These are phyloP conservation scores for Mucor indicus DNA, from an alignment of 371 early-diverging fungal genomes.

Conservation along the genomic window DNA sequence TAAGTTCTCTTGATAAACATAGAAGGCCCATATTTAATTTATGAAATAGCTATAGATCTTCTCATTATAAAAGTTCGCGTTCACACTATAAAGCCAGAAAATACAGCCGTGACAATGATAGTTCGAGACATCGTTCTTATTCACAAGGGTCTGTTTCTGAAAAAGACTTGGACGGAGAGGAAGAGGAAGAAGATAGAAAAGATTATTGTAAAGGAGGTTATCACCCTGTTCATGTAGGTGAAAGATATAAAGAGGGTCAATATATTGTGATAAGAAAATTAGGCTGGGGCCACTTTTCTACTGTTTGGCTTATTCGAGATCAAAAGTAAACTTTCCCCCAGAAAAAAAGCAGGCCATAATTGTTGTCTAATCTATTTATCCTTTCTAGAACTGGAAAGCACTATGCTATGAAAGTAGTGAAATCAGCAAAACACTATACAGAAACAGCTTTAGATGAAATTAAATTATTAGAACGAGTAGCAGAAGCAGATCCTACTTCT, in stretches of 20 bases:
- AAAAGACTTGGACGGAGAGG: constrained; percentile 9
- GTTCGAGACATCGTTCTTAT: constrained; percentile 8
- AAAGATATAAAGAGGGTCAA: constrained; percentile 73
- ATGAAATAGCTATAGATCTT: background rate
- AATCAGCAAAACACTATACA: constrained; percentile 92
- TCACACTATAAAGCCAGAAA: constrained; percentile 2
- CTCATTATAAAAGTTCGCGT: constrained; percentile 1
- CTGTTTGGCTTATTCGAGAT: constrained; percentile 95
- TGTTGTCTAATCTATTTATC: background rate
- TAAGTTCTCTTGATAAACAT: constrained; percentile 2
- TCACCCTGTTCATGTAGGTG: constrained; percentile 88
- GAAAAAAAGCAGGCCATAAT: background rate
- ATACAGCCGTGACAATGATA: background rate
- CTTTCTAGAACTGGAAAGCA: constrained; percentile 62
- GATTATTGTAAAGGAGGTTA: constrained; percentile 95
- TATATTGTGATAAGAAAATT: constrained; percentile 90
- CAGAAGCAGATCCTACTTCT: constrained; percentile 60
- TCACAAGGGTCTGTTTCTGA: constrained; percentile 13
- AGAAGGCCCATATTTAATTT: background rate
- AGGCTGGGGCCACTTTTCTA: constrained; percentile 99
- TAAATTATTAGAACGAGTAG: constrained; percentile 78
- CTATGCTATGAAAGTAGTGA: constrained; percentile 96
- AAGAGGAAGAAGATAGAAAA: constrained; percentile 77
- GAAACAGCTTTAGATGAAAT: constrained; percentile 97
- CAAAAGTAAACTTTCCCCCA: constrained; percentile 44